Base-by-base conservation (phyloP, 306 rosid genomes). In the Inga leiocalycina region DNA sequence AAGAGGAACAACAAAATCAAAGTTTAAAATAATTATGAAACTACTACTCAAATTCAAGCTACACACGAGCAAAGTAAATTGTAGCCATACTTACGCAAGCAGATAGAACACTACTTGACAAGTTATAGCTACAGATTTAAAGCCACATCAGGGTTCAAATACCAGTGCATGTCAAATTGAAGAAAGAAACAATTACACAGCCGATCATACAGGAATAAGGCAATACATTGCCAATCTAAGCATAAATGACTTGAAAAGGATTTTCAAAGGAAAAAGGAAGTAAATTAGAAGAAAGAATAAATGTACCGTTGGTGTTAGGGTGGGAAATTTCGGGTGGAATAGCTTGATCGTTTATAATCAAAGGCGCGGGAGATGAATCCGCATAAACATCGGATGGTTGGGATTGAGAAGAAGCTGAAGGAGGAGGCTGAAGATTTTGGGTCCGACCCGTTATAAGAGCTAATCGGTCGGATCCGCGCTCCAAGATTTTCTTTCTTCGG, bases 381-480 rank as follows among this genome's bases (percentile, higher is more conserved):
- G 82, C 8, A 71, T 43, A 74, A 30, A 77, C 43, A 24, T 8
- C 75, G 12, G 20, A 61, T 4, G 80, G 69, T 67, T 67, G 72
- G 6, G 13, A 8, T 22, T 6, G 45, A 1, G 72, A 34, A 19
- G 45, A 67, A 35, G 72, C 32, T 4, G 52, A 43, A 44, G 61
- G 6, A 4, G 34, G 17, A 32, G 84, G 69, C 16, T 78, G 86
- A 22, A 61, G 62, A 2, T 75, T 1, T 59, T 88, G 81, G 89
- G 91, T 79, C 77, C 79, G 94, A 85, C 99, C 94, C 45, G 90
- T 83, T 46, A 95, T 93, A 74, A 92, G 88, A 48, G 96, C 94
- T 16, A 95, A 85, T 10, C 96, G 96, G 77, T 93, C 96, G 86
- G 97, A 82, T 34, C 98, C 93, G 83, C 93, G 87, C 44, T 91